Conservation (phyloP, 108 stramenopile genomes). For the Tribonema minus region DNA sequence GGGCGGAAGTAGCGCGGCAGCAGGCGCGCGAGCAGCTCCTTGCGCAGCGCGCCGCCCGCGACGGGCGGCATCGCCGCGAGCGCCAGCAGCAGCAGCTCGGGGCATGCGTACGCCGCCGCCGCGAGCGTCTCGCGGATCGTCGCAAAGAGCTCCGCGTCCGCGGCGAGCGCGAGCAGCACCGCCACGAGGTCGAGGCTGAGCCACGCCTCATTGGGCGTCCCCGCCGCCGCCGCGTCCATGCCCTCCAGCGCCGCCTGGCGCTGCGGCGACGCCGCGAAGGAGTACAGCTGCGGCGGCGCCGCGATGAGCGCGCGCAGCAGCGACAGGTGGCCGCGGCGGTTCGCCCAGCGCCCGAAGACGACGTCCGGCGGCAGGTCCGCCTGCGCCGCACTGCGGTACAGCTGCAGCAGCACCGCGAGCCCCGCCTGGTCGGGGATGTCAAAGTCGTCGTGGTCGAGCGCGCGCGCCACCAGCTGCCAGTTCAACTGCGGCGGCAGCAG, state of each 20-base stretch:
- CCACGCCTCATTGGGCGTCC: slow-evolving; percentile 43
- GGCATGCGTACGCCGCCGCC: slow-evolving; percentile 40
- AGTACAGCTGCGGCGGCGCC: slow-evolving; percentile 64
- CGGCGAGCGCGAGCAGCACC: slow-evolving; percentile 15
- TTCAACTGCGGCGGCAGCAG: slow-evolving; percentile 52
- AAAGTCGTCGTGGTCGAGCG: slow-evolving; percentile 79
- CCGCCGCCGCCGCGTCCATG: slow-evolving; percentile 9
- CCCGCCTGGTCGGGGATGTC: slow-evolving; percentile 66
- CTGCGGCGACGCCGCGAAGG: slow-evolving; percentile 62
- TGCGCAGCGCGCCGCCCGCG: slow-evolving; percentile 47
- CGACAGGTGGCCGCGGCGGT: slow-evolving; percentile 71
- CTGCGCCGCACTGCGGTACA: slow-evolving; percentile 65
- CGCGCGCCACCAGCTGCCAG: slow-evolving; percentile 72
- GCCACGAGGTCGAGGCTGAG: slow-evolving; percentile 38
- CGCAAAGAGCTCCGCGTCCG: slow-evolving; percentile 19
- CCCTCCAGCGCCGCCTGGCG: slow-evolving; percentile 49
- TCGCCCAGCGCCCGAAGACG: slow-evolving; percentile 70
- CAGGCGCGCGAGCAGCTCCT: slow-evolving; percentile 83
- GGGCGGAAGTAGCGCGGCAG: slow-evolving; percentile 86
- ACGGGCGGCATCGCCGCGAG: slow-evolving; percentile 17
- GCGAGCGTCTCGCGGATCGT: slow-evolving; percentile 42
- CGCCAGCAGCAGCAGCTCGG: slow-evolving; percentile 32
- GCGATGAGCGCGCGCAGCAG: slow-evolving; percentile 66
- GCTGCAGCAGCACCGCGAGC: slow-evolving; percentile 65
- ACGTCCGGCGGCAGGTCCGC: slow-evolving; percentile 60